These are phyloP conservation scores for Aspergillus quadrilineatus DNA, from an alignment of 2,329 filamentous ascomycete genomes.

Conservation along the genomic window DNA sequence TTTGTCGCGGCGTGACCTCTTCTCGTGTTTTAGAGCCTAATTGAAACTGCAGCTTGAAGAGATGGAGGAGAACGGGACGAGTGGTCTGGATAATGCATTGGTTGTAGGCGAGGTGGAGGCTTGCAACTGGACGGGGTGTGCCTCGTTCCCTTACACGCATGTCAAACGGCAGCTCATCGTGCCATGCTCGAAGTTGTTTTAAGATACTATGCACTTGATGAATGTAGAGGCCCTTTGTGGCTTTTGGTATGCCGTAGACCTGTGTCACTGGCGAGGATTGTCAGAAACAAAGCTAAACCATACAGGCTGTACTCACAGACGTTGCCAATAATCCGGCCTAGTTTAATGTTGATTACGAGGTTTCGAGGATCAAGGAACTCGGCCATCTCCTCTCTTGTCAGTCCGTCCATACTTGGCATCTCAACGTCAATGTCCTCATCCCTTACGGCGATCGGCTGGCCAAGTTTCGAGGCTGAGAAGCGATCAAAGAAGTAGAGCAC, in stretches of 20 bases:
- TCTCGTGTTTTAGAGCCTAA: slow-evolving; percentile 2
- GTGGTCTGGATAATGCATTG: slow-evolving; percentile 16
- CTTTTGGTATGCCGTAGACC: slow-evolving; percentile 13
- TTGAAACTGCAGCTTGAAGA: slow-evolving; percentile 14
- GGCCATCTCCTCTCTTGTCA: slow-evolving; percentile 9
- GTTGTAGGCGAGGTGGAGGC: slow-evolving; percentile 15
- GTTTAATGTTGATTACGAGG: slow-evolving; percentile 12
- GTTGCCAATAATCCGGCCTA: slow-evolving; percentile 11
- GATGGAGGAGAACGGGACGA: slow-evolving; percentile 12
- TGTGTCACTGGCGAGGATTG: slow-evolving; percentile 6
- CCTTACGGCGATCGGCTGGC: slow-evolving; percentile 9
- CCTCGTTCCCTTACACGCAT: slow-evolving; percentile 10
- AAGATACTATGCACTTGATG: slow-evolving; percentile 13
- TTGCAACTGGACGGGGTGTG: slow-evolving; percentile 12
- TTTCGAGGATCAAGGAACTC: slow-evolving; percentile 14
- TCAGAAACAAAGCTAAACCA: background rate
- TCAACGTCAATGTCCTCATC: slow-evolving; percentile 14
- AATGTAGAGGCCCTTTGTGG: slow-evolving; percentile 12
- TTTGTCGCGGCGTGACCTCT: slow-evolving; percentile 2
- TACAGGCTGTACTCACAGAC: background rate
- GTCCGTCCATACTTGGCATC: slow-evolving; percentile 12
- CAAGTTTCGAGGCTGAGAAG: slow-evolving; percentile 14
- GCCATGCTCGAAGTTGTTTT: slow-evolving; percentile 11
- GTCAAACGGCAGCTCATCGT: slow-evolving; percentile 9
- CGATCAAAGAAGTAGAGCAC: slow-evolving; percentile 15